These are phyloP conservation scores for Artemisia tridentata DNA, from an alignment of 129 eudicot species.

Conservation along the genomic window DNA sequence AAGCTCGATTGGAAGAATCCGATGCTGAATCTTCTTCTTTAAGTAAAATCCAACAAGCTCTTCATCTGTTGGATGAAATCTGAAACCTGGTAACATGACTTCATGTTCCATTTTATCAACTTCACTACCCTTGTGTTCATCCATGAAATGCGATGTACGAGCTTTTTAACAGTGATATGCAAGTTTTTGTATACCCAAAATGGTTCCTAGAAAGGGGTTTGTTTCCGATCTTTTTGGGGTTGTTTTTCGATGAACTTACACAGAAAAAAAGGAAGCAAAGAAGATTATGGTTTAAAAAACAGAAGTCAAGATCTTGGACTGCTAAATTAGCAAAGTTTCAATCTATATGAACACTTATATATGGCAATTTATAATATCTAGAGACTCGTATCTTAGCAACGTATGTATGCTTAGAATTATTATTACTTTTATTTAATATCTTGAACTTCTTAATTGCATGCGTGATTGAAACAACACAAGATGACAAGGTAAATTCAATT, in stretches of 20 bases:
- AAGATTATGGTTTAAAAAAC: slow-evolving; percentile 37
- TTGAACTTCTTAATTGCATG: slow-evolving; percentile 10
- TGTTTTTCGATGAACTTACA: slow-evolving; percentile 32
- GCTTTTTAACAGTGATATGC: slow-evolving; percentile 1
- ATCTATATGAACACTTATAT: slow-evolving; percentile 25
- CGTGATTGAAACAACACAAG: slow-evolving; percentile 22
- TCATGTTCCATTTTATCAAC: slow-evolving; percentile 64
- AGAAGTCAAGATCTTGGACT: slow-evolving; percentile 59
- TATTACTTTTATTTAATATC: slow-evolving; percentile 13
- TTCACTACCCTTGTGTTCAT: slow-evolving; percentile 40
- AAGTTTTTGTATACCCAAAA: slow-evolving; percentile 24
- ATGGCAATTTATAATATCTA: slow-evolving; percentile 61
- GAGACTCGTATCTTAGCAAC: slow-evolving; percentile 43
- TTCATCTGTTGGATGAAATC: slow-evolving; percentile 95
- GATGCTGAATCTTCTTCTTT: slow-evolving; percentile 65
- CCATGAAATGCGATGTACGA: slow-evolving; percentile 40
- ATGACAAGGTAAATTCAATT: slow-evolving; percentile 32
- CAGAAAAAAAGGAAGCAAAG: slow-evolving; percentile 20
- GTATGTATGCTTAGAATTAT: slow-evolving; percentile 29
- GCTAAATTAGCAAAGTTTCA: slow-evolving; percentile 34
- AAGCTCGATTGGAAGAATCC: slow-evolving; percentile 63
- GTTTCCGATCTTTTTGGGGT: slow-evolving; percentile 64
- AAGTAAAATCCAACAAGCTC: slow-evolving; percentile 90
- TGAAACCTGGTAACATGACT: slow-evolving; percentile 80
- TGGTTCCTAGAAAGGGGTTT: slow-evolving; percentile 54